phyloP scores from a whole-genome alignment of 164 flowering plant genomes.

The Piper longum region DNA sequence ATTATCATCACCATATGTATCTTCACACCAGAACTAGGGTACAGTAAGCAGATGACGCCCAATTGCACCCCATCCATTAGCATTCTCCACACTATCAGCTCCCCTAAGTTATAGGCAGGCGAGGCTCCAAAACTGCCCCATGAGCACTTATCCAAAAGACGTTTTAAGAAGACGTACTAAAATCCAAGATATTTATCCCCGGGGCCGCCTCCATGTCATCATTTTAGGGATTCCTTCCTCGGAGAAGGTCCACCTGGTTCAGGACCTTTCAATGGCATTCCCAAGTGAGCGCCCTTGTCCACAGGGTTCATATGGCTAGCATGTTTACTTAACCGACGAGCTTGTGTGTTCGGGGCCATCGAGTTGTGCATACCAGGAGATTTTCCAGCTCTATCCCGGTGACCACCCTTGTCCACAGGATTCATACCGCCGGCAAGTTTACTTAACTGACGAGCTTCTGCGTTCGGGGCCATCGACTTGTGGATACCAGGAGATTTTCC shows the following conservation, averaged over 20 bases:
- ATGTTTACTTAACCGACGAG: no score
- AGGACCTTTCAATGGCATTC: constrained; percentile 1
- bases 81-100: neutral
- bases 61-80: no score
- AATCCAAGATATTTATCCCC: neutral
- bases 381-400: no score
- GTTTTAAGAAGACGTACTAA: neutral
- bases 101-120: neutral
- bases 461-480: constrained; percentile 2
- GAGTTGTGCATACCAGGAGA: no score
- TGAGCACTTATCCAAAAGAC: neutral
- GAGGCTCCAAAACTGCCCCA: neutral
- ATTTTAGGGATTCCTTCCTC: constrained; percentile 20
- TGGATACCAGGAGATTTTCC: constrained; percentile 4
- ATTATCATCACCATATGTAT: no score
- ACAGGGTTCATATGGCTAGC: no score
- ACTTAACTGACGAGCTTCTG: constrained; percentile 1
- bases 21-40: no score
- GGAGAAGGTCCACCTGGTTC: constrained; percentile 10
- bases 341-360: no score
- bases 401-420: no score
- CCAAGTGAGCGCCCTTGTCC: neutral
- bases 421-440: constrained; percentile 3
- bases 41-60: no score
- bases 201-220: constrained; percentile 26